Base-by-base conservation (phyloP, 2,329 filamentous ascomycete species). In the Macroventuria anomochaeta region DNA sequence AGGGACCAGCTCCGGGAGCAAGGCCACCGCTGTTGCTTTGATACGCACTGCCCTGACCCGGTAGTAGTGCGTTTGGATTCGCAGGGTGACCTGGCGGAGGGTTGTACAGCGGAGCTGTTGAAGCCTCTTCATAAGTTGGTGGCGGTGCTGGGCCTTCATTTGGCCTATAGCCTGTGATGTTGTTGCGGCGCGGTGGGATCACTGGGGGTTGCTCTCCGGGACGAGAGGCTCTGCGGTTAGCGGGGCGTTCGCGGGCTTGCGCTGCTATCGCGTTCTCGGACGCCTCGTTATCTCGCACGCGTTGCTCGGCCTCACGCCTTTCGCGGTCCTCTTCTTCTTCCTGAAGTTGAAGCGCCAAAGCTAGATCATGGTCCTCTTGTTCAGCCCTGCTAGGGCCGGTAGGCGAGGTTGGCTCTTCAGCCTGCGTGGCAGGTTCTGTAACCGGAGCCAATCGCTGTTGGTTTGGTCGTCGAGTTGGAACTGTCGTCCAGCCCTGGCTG, bases 301-400 rank as follows among this genome's bases (percentile, higher is more conserved):
- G 83, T 8, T 83, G 85, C 41, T 86, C 82, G 42, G 85, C 47
- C n/a, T 71, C 75, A 49, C 74, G 77, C n/a, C 84, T 83, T 59
- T 92, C 85, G 12, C 86, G 83, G 65, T 91, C 87, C 59, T 97
- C 91, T 73, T 97, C 93, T 71, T 96, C 92, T 67, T 97, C 95
- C 71, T 97, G 93, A 1, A 97, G 83, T 69, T 97, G 95, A 6
- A 99, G 80, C 0, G 93, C 93, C 3, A 97, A 81, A 0, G 95
- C 95, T 25, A 97, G 77, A 56, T 95, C 90, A 46, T 83, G 87
- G 55, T 93, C 86, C 65, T 97, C 93, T 75, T 97, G 80, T 86
- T 78, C 96, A 83, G 76, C 88, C 81, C 59, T 81, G 76, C 58
- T 77, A 74, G 15, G 57, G 15, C 63, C 64, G 15, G 53, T 41